These are phyloP conservation scores for Blastobotrys attinorum DNA, from an alignment of 805 yeast species.

Conservation along the genomic window DNA sequence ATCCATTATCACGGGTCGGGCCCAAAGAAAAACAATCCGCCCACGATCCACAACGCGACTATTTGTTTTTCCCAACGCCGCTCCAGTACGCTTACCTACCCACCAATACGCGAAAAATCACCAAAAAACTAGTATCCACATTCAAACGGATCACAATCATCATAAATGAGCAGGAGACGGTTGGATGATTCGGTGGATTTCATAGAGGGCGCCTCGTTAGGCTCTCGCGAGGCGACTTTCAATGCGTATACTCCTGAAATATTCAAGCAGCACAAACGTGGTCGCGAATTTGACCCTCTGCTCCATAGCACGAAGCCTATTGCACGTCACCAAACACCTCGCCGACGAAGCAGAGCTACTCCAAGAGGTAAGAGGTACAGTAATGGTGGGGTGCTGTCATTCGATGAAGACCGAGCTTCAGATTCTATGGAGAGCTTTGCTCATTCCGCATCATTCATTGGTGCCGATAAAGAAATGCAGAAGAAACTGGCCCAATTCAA, in stretches of 20 bases:
- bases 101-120: too few relatives aligned
- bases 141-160: too few relatives aligned
- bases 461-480: background rate
- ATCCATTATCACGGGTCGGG: too few relatives aligned
- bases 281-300: constrained; percentile 1
- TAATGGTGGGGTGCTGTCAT: constrained; percentile 1
- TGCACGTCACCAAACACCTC: background rate
- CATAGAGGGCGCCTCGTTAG: background rate
- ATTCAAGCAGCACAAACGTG: background rate
- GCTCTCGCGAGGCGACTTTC: background rate
- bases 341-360: too few relatives aligned
- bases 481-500: background rate
- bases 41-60: too few relatives aligned
- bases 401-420: background rate
- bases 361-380: background rate
- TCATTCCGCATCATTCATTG: background rate
- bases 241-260: background rate
- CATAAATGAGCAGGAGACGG: background rate
- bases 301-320: background rate
- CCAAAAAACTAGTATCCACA: too few relatives aligned
- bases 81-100: too few relatives aligned
- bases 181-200: background rate
- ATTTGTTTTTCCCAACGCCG: too few relatives aligned
- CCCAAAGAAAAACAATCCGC: too few relatives aligned
- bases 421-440: constrained; percentile 3